These are phyloP conservation scores for Theileria orientalis DNA, from an alignment of 169 alveolate species.

Conservation along the genomic window DNA sequence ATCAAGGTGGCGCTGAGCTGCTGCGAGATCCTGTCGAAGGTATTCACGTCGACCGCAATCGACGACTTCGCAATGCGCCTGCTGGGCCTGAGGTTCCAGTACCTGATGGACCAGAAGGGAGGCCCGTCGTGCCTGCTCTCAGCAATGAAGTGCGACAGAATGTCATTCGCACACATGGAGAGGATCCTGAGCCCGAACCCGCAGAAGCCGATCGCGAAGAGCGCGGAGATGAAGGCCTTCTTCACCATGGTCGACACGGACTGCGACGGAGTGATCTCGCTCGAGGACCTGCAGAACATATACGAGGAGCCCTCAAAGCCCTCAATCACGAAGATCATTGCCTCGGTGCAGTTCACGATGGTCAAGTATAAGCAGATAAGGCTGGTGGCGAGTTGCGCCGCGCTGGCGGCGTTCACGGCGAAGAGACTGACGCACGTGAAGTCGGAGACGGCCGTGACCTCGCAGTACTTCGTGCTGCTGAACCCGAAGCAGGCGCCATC, in stretches of 20 bases:
- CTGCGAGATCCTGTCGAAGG: constrained; percentile 5
- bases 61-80: constrained; percentile 51
- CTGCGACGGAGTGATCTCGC: constrained; percentile 48
- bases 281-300: constrained; percentile 42
- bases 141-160: constrained; percentile 31
- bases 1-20: constrained; percentile 40
- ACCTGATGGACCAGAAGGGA: constrained; percentile 47
- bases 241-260: constrained; percentile 41
- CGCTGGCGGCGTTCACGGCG: constrained; percentile 44
- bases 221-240: constrained; percentile 36
- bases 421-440: constrained; percentile 39
- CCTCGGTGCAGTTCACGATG: constrained; percentile 12
- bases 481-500: background rate
- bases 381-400: constrained; percentile 38
- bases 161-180: constrained; percentile 17
- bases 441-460: constrained; percentile 5
- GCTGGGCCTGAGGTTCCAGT: constrained; percentile 26
- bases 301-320: constrained; percentile 46
- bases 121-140: constrained; percentile 50
- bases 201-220: constrained; percentile 41
- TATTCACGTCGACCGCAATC: constrained; percentile 4
- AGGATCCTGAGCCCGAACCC: constrained; percentile 35
- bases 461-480: background rate
- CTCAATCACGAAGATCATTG: constrained; percentile 20
- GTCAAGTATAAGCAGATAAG: constrained; percentile 24